Conservation (phyloP, 2,329 filamentous ascomycete species). For the Penicillium sp. region DNA sequence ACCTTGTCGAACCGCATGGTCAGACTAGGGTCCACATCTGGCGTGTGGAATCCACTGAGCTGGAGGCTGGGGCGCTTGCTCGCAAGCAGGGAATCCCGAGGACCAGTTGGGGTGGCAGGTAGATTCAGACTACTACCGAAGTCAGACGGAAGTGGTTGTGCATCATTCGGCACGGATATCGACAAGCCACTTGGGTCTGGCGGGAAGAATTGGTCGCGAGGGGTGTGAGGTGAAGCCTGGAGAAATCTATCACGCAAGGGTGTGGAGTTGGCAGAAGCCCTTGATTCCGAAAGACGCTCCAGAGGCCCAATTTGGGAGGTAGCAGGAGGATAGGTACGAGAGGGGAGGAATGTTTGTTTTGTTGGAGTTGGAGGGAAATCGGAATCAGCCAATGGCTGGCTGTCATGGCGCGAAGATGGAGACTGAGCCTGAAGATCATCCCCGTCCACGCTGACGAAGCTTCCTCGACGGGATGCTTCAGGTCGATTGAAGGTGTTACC, state of each 20-base stretch:
- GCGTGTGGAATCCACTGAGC: conserved; percentile 67
- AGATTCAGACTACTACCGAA: conserved; percentile 49
- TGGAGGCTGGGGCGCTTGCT: conserved; percentile 65
- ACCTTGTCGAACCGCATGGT: conserved; percentile 76
- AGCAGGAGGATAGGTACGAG: conserved; percentile 35
- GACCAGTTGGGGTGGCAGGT: conserved; percentile 80
- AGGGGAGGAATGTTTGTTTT: conserved; percentile 55
- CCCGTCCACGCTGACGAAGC: conserved; percentile 77
- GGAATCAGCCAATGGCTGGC: conserved; percentile 59
- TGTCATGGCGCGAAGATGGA: conserved; percentile 55
- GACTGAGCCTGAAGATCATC: conserved; percentile 66
- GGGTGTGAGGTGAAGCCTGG: conserved; percentile 69
- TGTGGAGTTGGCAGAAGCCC: conserved; percentile 47
- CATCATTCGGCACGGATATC: conserved; percentile 65
- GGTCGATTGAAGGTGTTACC: conserved; percentile 54
- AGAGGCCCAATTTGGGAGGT: conserved; percentile 35
- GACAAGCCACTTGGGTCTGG: conserved; percentile 80
- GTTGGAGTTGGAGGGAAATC: conserved; percentile 94
- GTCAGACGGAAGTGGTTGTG: conserved; percentile 39
- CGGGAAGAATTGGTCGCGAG: conserved; percentile 70
- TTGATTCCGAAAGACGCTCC: conserved; percentile 35
- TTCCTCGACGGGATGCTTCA: conserved; percentile 58
- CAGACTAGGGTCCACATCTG: conserved; percentile 73
- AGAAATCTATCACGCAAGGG: conserved; percentile 58
- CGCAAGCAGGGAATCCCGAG: conserved; percentile 58